Evolutionary conservation across 805 yeast genomes (phyloP).

Genomic region (Maudiozyma bulderi): DNA sequence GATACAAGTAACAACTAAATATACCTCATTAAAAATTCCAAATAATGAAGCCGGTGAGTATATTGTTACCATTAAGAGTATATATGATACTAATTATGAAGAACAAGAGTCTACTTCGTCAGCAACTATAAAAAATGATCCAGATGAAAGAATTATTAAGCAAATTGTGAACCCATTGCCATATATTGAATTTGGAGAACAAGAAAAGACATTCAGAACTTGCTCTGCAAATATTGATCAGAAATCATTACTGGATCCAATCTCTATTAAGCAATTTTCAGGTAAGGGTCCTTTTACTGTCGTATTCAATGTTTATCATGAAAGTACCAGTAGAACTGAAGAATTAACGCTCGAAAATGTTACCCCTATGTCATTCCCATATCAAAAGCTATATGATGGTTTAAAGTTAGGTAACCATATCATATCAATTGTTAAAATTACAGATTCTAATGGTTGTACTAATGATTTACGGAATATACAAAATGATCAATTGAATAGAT

Average conservation of each 20-base stretch:
- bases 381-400: conserved; percentile 38
- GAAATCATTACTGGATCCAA: conserved; percentile 33
- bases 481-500: conserved; percentile 2
- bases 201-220: conserved; percentile 41
- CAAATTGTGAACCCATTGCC: conserved; percentile 61
- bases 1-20: conserved; percentile 43
- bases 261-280: conserved; percentile 39
- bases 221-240: conserved; percentile 36
- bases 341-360: conserved; percentile 38
- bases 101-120: conserved; percentile 26
- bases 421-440: conserved; percentile 46
- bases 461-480: conserved; percentile 33
- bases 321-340: conserved; percentile 45
- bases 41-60: conserved; percentile 49
- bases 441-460: conserved; percentile 64
- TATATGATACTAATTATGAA: conserved; percentile 58
- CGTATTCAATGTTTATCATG: conserved; percentile 50
- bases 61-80: conserved; percentile 47
- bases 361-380: conserved; percentile 28
- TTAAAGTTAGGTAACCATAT: conserved; percentile 63
- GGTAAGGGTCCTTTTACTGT: conserved; percentile 60
- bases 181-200: conserved; percentile 38
- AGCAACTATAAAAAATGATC: background rate
- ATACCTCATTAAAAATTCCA: conserved; percentile 38
- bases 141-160: conserved; percentile 29